Percentiles rank a stretch among this genome's conserved stretches.
These are phyloP conservation scores for Acacia melanoxylon DNA, from an alignment of 306 rosid species.

Conservation along the genomic window DNA sequence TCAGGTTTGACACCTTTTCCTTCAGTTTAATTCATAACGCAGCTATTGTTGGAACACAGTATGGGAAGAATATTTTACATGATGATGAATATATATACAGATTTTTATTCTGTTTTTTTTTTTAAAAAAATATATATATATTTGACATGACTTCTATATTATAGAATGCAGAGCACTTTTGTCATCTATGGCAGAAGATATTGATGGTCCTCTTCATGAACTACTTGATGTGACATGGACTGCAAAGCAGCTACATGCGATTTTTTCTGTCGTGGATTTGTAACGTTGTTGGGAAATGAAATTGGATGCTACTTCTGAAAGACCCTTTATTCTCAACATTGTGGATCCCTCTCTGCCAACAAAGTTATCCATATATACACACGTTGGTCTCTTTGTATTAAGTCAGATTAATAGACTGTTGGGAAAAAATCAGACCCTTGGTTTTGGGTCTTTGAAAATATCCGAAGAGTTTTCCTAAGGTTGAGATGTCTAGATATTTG, in stretches of 20 bases:
- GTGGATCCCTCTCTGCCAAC: neutral
- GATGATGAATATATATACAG: neutral
- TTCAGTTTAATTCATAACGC: neutral
- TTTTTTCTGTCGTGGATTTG: constrained; percentile 40
- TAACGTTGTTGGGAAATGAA: constrained; percentile 21
- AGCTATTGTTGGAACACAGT: neutral
- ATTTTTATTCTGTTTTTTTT: neutral
- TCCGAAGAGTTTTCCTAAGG: neutral
- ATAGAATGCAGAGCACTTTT: constrained; percentile 67
- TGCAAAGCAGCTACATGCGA: constrained; percentile 56
- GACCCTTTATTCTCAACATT: neutral
- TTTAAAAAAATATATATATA: neutral
- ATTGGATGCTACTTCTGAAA: neutral
- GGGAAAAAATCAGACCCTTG: neutral
- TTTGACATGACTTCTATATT: neutral
- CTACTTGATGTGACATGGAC: constrained; percentile 66
- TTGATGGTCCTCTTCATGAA: constrained; percentile 52
- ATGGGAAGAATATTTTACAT: neutral
- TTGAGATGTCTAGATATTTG: neutral
- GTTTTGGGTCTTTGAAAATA: neutral
- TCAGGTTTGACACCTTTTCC: constrained; percentile 53
- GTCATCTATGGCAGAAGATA: constrained; percentile 58
- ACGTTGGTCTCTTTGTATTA: constrained; percentile 6
- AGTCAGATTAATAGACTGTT: neutral
- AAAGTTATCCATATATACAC: neutral